Base-by-base conservation (phyloP, 192 early-diverging fungal genomes). In the Endogone sp. region DNA sequence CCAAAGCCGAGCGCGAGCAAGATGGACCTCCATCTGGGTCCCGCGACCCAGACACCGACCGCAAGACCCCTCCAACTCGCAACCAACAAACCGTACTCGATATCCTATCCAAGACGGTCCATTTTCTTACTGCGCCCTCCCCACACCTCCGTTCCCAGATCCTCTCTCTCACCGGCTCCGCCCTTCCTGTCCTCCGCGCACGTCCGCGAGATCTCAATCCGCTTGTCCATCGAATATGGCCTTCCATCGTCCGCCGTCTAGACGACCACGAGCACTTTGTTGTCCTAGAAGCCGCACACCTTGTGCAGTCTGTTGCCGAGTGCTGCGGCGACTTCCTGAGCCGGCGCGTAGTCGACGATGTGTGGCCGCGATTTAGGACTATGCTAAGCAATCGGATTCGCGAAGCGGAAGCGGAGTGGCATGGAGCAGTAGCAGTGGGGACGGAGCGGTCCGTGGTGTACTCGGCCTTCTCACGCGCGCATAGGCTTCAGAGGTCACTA, bases 171-270 rank as follows among this genome's bases (percentile, higher is more conserved):
- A 78, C 84, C 20, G 70, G 73, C 6, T 56, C 62, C 2, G 69
- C 80, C 2, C 68, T 81, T 26, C 62, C 76, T 57, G 73, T 82
- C 3, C 60, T 87, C 3, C 64, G 72, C 10, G 66, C 73, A 6
- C 71, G 70, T 10, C 69, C 81, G 2, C 30, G 64, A 8, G 77
- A 87, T 26, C 54, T 87, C 26, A 74, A 82, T 59, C 76, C 80
- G 27, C 71, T 84, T 2, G 68, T 87, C 2, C 73, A 85, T 63
- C 69, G 62, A 3, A 65, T 82, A 21, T 87, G 86, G 86, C 82
- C 82, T 0, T 70, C 73, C 0, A 74, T 84, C n/a, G 65, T 87
- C 2, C 69, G 74, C 26, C 67, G 63, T 27, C 61, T 75, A 28
- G 71, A 72, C 20, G 79, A 82, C 63, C 21, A 57, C 29, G 71